A percentile compares a stretch with the other conserved stretches of the same genome.
phyloP scores from a whole-genome alignment of 176 grass and related monocot species.

The Aegilops speltoides region DNA sequence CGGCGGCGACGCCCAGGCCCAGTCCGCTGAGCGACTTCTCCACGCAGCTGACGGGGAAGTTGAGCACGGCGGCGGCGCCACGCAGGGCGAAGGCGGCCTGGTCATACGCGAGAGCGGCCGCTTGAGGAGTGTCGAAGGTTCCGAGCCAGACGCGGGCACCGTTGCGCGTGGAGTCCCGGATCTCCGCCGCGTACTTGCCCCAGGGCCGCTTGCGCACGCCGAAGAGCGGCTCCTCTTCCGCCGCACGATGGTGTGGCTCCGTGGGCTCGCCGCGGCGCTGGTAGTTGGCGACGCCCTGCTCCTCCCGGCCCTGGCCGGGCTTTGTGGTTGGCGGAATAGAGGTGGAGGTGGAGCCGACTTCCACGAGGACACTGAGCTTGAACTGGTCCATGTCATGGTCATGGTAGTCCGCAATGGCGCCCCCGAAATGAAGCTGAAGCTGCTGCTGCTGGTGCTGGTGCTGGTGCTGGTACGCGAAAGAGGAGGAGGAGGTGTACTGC shows the following conservation, averaged over 20 bases:
- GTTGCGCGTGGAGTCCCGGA: conserved; percentile 36
- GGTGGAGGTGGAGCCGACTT: neutral
- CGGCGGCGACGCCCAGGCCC: neutral
- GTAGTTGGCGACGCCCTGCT: neutral
- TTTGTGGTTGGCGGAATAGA: neutral
- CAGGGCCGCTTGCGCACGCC: conserved; percentile 45
- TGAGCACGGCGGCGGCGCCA: neutral
- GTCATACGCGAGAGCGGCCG: conserved; percentile 64
- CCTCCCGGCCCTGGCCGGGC: neutral
- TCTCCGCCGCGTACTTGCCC: conserved; percentile 63
- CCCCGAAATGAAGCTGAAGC: neutral
- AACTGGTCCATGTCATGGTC: neutral
- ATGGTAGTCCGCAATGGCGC: neutral
- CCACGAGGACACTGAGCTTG: neutral
- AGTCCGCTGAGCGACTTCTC: neutral
- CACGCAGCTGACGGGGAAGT: neutral
- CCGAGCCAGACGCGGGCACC: conserved; percentile 65
- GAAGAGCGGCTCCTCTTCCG: neutral
- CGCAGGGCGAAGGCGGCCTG: conserved; percentile 28
- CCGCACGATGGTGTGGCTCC: neutral
- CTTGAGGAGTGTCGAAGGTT: conserved; percentile 62
- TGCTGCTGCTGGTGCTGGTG: neutral
- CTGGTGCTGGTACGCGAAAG: neutral
- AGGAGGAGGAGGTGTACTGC: neutral
- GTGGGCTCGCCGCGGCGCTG: too few species aligned